These are phyloP conservation scores for Pochonia chlamydosporia DNA, from an alignment of 2,329 filamentous ascomycete species.

Conservation along the genomic window DNA sequence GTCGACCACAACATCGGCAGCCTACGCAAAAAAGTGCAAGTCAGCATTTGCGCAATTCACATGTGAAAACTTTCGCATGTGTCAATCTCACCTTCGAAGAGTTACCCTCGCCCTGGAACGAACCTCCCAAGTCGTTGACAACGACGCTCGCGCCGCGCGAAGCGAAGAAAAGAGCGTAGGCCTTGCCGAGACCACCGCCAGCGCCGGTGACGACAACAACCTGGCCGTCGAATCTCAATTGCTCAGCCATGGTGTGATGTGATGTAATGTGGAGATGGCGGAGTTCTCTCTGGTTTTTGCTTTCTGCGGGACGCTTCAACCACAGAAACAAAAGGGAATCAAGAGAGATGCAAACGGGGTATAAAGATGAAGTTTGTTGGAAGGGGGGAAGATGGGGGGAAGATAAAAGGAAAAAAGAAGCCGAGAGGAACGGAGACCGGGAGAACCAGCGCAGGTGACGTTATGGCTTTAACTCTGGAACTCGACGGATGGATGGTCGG, in stretches of 20 bases:
- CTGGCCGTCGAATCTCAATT: slow-evolving; percentile 78
- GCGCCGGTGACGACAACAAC: slow-evolving; percentile 79
- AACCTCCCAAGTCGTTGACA: slow-evolving; percentile 91
- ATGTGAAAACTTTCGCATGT: neutral
- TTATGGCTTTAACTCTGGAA: neutral
- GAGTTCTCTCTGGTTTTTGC: slow-evolving; percentile 1
- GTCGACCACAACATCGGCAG: slow-evolving; percentile 75
- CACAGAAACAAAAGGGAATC: slow-evolving; percentile 9
- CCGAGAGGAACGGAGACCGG: neutral
- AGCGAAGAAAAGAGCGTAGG: slow-evolving; percentile 85
- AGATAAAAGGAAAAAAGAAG: slow-evolving; percentile 1
- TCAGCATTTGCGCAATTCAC: slow-evolving; percentile 16
- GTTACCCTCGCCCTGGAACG: slow-evolving; percentile 86
- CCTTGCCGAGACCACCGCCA: slow-evolving; percentile 72
- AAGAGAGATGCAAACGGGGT: slow-evolving; percentile 4
- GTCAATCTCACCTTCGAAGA: slow-evolving; percentile 74
- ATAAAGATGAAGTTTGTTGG: slow-evolving; percentile 3
- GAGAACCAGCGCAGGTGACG: slow-evolving; percentile 4
- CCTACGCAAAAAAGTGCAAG: slow-evolving; percentile 39
- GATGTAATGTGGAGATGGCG: slow-evolving; percentile 7
- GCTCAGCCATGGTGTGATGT: slow-evolving; percentile 48
- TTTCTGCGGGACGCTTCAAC: neutral
- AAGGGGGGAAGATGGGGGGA: slow-evolving; percentile 8
- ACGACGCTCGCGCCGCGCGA: slow-evolving; percentile 90
- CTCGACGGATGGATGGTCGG: no score